A percentile compares a stretch with the other conserved stretches of the same genome.
Conservation (phyloP, 2,329 filamentous ascomycete species). For the Penicillium frequentans region DNA sequence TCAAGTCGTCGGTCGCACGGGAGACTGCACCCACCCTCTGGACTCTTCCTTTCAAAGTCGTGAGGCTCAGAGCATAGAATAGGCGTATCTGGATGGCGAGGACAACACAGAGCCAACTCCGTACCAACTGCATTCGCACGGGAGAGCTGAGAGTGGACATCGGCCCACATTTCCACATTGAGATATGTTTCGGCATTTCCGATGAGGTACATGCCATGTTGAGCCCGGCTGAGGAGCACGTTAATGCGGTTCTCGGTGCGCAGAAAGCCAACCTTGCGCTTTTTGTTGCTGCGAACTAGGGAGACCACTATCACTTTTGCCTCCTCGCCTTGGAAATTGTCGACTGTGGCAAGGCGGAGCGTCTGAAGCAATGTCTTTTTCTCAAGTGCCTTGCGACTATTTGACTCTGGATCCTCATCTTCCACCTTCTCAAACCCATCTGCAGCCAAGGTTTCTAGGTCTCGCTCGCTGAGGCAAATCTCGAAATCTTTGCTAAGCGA, state of each 20-base stretch:
- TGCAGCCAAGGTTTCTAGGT: background rate
- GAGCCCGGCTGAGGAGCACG: constrained; percentile 53
- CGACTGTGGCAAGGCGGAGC: constrained; percentile 55
- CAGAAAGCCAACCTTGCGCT: constrained; percentile 60
- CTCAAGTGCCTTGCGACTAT: background rate
- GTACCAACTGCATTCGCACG: background rate
- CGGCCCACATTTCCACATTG: constrained; percentile 10
- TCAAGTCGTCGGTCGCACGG: constrained; percentile 8
- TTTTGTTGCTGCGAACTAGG: constrained; percentile 63
- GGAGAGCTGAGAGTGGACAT: constrained; percentile 5
- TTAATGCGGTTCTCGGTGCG: constrained; percentile 64
- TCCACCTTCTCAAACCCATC: background rate
- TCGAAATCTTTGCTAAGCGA: background rate
- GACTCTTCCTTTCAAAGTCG: constrained; percentile 9
- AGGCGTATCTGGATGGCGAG: constrained; percentile 4
- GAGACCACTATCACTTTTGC: constrained; percentile 65
- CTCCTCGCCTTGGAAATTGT: constrained; percentile 74
- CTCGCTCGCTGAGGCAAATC: background rate
- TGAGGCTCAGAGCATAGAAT: constrained; percentile 6
- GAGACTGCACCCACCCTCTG: constrained; percentile 11
- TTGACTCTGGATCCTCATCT: background rate
- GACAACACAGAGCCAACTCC: constrained; percentile 6
- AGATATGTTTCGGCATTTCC: constrained; percentile 11
- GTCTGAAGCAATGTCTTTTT: constrained; percentile 6
- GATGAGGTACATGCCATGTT: constrained; percentile 13